Evolutionary conservation across 331 rosid genomes (phyloP), one percentile per base, ranked within the genome.

Genomic region (Malus hybrid): DNA sequence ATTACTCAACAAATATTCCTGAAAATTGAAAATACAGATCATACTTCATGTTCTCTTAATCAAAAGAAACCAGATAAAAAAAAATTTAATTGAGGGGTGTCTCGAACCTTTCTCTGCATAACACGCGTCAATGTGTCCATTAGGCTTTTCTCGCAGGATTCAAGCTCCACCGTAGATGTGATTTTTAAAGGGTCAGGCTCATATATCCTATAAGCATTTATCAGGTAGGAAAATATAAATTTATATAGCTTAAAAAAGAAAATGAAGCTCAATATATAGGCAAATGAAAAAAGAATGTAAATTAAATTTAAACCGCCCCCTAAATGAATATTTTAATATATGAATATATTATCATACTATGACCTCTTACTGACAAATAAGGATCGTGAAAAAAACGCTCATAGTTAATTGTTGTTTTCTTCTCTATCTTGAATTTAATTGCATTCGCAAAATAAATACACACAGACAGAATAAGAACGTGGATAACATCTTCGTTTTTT

Each of bases 41-140:
- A 10, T 73, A 10, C 10, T 22, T 28, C 6, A 30, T 18, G 46
- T 30, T 44, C 10, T 30, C 11, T 6, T 52, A 26, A 12, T 3
- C 13, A 18, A 11, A 33, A 6, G 10, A 22, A 10, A 58, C 36
- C 26, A 28, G 42, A 63, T 52, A 7, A 11, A 10, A n/a, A 15
- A 50, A 9, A 5, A 10, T 30, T 44, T 9, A 32, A 50, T 18
- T 33, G 1, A 67, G 20, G 42, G 6, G 15, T 58, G 34, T 8
- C 14, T 63, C 8, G 57, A 52, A 91, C 97, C 97, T 91, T 91
- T 84, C 93, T 88, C 34, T 89, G 89, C 72, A 88, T 83, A 46
- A 91, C 93, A 29, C 81, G 84, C n/a, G 93, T 28, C 78, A 91
- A 72, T 13, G 85, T 85, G 56, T 91, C 91, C 57, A 86, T 58